These are phyloP conservation scores for Phytophthora boehmeriae DNA, from an alignment of 352 stramenopile genomes.

Conservation along the genomic window DNA sequence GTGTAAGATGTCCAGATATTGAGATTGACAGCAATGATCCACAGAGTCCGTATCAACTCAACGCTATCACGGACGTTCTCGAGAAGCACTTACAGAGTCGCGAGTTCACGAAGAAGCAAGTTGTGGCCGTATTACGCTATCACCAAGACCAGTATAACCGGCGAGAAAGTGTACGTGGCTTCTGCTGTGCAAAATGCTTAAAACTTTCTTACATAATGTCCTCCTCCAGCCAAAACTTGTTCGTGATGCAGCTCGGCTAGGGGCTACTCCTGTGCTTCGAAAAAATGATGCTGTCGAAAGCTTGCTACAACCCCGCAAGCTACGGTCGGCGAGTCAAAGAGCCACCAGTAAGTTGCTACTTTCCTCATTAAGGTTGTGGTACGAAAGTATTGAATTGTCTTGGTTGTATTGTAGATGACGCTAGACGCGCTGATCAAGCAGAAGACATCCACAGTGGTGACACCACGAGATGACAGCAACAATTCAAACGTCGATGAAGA, in stretches of 20 bases:
- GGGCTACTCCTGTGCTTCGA: slow-evolving; percentile 25
- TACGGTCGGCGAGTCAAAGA: slow-evolving; percentile 38
- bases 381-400: neutral
- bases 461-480: slow-evolving; percentile 6
- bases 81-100: slow-evolving; percentile 53
- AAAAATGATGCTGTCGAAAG: slow-evolving; percentile 51
- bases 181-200: neutral
- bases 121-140: slow-evolving; percentile 44
- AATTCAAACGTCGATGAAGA: slow-evolving; percentile 21
- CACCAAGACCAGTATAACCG: slow-evolving; percentile 38
- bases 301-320: slow-evolving; percentile 39
- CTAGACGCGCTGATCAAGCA: slow-evolving; percentile 56
- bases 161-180: slow-evolving; percentile 24
- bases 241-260: slow-evolving; percentile 12
- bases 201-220: neutral
- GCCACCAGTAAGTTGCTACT: slow-evolving; percentile 35
- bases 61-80: slow-evolving; percentile 41
- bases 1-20: slow-evolving; percentile 26
- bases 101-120: slow-evolving; percentile 58
- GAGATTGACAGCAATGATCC: slow-evolving; percentile 14
- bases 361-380: neutral
- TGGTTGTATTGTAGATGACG: slow-evolving; percentile 39
- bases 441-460: slow-evolving; percentile 10
- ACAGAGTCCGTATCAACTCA: slow-evolving; percentile 39
- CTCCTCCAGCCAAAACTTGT: slow-evolving; percentile 12